Evolutionary conservation across 139 green algal genomes (phyloP).

Genomic region (Zygnema circumcarinatum): DNA sequence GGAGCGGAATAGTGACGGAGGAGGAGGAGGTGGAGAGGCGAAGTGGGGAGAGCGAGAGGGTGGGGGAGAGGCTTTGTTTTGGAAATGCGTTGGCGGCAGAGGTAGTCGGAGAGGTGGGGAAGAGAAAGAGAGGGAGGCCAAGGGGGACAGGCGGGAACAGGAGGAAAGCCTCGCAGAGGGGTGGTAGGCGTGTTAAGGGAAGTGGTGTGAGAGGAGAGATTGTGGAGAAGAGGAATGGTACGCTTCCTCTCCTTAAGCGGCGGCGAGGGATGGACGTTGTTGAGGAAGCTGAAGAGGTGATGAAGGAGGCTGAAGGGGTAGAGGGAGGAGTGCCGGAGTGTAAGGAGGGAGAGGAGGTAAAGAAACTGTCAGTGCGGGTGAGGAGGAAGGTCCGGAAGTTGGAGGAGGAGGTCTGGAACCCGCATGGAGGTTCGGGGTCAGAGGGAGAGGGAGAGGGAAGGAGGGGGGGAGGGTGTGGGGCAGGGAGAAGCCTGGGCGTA

Average conservation of each 20-base stretch:
- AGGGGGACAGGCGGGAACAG: neutral
- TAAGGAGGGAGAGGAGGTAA: constrained; percentile 9
- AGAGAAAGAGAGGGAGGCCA: neutral
- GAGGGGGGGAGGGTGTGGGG: neutral
- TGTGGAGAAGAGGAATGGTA: too few species aligned
- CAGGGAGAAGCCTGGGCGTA: neutral
- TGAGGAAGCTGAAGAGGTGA: neutral
- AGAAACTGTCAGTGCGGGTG: neutral
- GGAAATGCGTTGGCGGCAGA: neutral
- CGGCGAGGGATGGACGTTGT: too few species aligned
- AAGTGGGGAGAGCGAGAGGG: constrained; percentile 18
- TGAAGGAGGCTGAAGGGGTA: neutral
- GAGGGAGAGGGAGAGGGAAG: neutral
- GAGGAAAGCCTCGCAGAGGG: neutral
- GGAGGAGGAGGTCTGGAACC: neutral
- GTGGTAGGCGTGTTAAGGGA: neutral
- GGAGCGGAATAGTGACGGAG: constrained; percentile 56
- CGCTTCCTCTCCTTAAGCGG: too few species aligned
- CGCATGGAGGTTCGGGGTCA: neutral
- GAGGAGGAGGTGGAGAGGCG: neutral
- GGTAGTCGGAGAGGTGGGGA: neutral
- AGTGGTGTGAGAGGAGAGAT: neutral
- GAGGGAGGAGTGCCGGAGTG: neutral
- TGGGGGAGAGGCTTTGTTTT: neutral
- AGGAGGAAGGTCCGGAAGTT: neutral